Evolutionary conservation across 805 yeast genomes (phyloP).

Genomic region (Saturnispora diversa): DNA sequence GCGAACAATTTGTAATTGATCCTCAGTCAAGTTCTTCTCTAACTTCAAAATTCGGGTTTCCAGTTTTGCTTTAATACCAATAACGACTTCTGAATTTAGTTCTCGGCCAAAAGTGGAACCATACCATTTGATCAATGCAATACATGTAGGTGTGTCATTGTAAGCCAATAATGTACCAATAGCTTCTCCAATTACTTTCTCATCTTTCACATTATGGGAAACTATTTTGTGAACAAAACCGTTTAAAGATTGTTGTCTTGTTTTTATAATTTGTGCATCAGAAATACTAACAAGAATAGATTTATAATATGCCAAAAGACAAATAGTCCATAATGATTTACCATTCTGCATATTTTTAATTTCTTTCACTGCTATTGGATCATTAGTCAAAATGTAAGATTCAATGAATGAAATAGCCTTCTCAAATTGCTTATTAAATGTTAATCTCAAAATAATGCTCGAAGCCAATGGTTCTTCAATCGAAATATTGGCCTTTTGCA

Average conservation of each 20-base stretch:
- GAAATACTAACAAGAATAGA: conserved; percentile 8
- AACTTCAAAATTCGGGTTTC: conserved; percentile 6
- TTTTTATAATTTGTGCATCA: conserved; percentile 5
- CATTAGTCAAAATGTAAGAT: conserved; percentile 15
- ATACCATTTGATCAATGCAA: conserved; percentile 10
- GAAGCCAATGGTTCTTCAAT: conserved; percentile 33
- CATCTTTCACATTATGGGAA: conserved; percentile 7
- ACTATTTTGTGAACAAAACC: conserved; percentile 16
- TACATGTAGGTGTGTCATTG: conserved; percentile 18
- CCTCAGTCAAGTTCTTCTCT: neutral
- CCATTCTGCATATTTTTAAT: neutral
- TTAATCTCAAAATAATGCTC: conserved; percentile 31
- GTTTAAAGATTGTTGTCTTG: conserved; percentile 16
- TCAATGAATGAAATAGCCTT: conserved; percentile 31
- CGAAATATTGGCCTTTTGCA: conserved; percentile 26
- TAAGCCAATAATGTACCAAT: conserved; percentile 21
- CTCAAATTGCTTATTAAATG: conserved; percentile 24
- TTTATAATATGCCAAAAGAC: conserved; percentile 11
- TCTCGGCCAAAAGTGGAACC: neutral
- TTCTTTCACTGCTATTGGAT: conserved; percentile 11
- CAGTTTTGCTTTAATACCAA: conserved; percentile 6
- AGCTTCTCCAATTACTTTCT: conserved; percentile 10
- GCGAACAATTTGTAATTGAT: neutral
- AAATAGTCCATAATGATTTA: conserved; percentile 10
- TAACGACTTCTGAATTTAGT: neutral